Percentiles rank a stretch among this genome's conserved stretches.
Conservation (phyloP, 768 basidiomycete species). For the Mycena sanguinolenta region DNA sequence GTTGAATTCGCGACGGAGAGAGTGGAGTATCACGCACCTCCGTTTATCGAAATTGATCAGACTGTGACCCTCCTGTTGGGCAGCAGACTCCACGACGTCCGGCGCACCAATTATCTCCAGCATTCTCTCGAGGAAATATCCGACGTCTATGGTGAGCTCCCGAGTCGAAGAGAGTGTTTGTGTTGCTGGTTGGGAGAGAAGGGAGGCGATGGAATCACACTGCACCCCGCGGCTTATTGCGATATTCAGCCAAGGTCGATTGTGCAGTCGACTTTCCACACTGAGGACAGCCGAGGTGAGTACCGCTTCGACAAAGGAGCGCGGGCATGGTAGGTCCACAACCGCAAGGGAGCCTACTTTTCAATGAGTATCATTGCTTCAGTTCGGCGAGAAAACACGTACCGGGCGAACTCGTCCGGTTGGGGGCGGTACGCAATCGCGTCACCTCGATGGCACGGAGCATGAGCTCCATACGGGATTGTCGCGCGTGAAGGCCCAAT, state of each 20-base stretch:
- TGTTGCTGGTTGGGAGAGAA: slow-evolving; percentile 66
- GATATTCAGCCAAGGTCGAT: slow-evolving; percentile 83
- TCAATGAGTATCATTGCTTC: too few species aligned
- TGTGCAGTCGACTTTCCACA: slow-evolving; percentile 82
- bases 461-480: slow-evolving; percentile 79
- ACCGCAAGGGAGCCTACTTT: slow-evolving; percentile 42
- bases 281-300: slow-evolving; percentile 83
- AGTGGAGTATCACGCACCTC: slow-evolving; percentile 59
- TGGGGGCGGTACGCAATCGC: slow-evolving; percentile 69
- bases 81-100: slow-evolving; percentile 69
- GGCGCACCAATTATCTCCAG: slow-evolving; percentile 83
- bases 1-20: slow-evolving; percentile 7
- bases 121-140: slow-evolving; percentile 87
- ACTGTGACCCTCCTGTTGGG: slow-evolving; percentile 64
- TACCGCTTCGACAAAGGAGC: slow-evolving; percentile 87
- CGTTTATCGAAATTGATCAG: slow-evolving; percentile 89
- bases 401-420: slow-evolving; percentile 42
- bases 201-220: slow-evolving; percentile 70
- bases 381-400: too few species aligned
- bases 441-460: slow-evolving; percentile 82
- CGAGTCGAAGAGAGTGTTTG: slow-evolving; percentile 61
- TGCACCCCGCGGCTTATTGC: slow-evolving; percentile 71
- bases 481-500: slow-evolving; percentile 73
- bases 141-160: slow-evolving; percentile 78
- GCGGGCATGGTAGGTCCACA: slow-evolving; percentile 72